Conservation (phyloP, 2,329 filamentous ascomycete species). For the Talaromyces amestolkiae region DNA sequence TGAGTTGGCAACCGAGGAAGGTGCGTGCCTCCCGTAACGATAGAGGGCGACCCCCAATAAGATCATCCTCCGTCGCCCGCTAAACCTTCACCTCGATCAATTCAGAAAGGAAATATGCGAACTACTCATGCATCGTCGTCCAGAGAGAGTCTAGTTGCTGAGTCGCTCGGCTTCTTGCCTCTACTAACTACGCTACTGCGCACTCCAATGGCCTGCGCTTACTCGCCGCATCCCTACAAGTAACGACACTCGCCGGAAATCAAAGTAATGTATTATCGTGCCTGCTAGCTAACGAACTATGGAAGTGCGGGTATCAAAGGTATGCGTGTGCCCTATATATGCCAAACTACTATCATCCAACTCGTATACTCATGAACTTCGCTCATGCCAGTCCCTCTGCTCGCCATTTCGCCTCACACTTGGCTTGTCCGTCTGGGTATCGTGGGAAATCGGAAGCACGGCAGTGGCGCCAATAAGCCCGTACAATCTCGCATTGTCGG, state of each 20-base stretch:
- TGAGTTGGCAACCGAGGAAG: slow-evolving; percentile 3
- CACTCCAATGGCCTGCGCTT: background rate
- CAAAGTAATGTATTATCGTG: background rate
- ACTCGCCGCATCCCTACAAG: background rate
- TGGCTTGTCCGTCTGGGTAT: slow-evolving; percentile 34
- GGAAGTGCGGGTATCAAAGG: background rate
- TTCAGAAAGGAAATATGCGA: background rate
- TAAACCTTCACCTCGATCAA: background rate
- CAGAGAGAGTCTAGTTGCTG: slow-evolving; percentile 1
- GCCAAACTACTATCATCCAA: background rate
- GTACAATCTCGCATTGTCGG: slow-evolving; percentile 36
- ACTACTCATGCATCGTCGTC: slow-evolving; percentile 3
- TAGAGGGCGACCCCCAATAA: background rate
- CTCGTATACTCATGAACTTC: background rate
- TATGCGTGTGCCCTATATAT: slow-evolving; percentile 2
- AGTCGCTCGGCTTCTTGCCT: background rate
- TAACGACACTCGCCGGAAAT: background rate
- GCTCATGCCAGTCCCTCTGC: slow-evolving; percentile 24
- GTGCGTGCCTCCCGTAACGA: background rate
- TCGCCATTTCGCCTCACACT: slow-evolving; percentile 38
- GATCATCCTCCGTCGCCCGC: background rate
- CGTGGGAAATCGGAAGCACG: slow-evolving; percentile 38
- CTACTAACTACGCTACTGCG: background rate
- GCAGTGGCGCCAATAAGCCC: slow-evolving; percentile 42
- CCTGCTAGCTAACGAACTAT: background rate